Conservation (phyloP, 352 stramenopile genomes). For the Pythium rishiriense region DNA sequence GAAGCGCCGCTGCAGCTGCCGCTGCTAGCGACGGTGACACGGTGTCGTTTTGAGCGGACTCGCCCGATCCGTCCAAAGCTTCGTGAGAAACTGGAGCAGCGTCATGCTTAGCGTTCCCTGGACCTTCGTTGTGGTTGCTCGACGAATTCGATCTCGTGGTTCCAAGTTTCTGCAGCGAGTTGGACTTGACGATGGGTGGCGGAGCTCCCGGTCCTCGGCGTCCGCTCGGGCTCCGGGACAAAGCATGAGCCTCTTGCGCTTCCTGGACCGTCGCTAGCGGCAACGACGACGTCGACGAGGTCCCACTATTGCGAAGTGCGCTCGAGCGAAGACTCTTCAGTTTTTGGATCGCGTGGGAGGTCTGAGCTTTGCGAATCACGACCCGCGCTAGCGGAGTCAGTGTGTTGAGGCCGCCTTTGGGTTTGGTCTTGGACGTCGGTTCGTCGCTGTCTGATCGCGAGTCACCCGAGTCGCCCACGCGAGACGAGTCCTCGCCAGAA, state of each 20-base stretch:
- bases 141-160: background rate
- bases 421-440: constrained; percentile 19
- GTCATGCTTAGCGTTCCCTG: too few species aligned
- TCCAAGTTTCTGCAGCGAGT: constrained; percentile 5
- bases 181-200: background rate
- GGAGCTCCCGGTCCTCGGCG: background rate
- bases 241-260: constrained; percentile 1
- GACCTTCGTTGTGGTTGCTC: too few species aligned
- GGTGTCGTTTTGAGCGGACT: background rate
- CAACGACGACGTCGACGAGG: constrained; percentile 19
- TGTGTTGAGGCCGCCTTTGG: constrained; percentile 8
- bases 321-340: constrained; percentile 36
- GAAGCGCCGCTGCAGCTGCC: constrained; percentile 18
- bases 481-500: background rate
- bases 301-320: background rate
- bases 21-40: background rate
- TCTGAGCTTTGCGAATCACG: constrained; percentile 45
- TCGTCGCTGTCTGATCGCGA: constrained; percentile 16
- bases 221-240: background rate
- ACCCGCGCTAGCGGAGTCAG: constrained; percentile 47
- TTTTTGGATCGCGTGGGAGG: constrained; percentile 43
- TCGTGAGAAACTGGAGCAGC: too few species aligned
- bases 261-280: constrained; percentile 26
- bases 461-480: background rate
- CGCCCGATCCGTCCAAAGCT: background rate